Conservation (phyloP, 805 yeast genomes). For the Yarrowia hollandica region DNA sequence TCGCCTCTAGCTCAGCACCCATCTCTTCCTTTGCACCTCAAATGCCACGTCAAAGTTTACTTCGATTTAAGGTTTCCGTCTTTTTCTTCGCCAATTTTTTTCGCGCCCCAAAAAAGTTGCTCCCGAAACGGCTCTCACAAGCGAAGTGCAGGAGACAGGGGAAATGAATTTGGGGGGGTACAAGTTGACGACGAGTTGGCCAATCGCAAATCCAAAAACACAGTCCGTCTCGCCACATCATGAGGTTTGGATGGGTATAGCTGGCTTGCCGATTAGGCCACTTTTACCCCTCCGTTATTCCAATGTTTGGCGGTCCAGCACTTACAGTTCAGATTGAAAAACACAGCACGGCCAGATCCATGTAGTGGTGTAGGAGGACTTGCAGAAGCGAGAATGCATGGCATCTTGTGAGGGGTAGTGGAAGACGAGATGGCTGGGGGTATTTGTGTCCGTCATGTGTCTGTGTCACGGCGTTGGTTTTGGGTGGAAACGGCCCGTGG, state of each 20-base stretch:
- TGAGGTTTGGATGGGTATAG: no score
- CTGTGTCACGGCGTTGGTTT: no score
- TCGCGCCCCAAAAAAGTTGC: background rate
- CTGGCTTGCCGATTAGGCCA: no score
- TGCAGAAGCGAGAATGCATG: conserved; percentile 19
- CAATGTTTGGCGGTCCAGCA: conserved; percentile 16
- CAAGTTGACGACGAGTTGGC: background rate
- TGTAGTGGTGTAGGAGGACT: no score
- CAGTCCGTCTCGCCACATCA: background rate
- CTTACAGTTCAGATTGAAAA: background rate
- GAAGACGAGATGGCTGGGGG: no score
- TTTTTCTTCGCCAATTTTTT: no score
- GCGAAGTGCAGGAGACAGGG: conserved; percentile 22
- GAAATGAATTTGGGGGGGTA: background rate
- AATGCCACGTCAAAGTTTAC: background rate
- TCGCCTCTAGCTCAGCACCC: no score
- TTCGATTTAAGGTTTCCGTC: no score
- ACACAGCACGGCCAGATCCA: background rate
- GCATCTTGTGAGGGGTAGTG: no score
- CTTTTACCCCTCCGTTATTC: background rate
- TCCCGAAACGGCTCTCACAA: conserved; percentile 7
- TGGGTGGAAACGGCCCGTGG: no score
- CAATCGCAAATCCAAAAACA: background rate
- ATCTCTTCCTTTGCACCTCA: background rate
- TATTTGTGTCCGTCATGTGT: no score